phyloP scores from a whole-genome alignment of 2,329 filamentous ascomycete species.

The Tolypocladium album region DNA sequence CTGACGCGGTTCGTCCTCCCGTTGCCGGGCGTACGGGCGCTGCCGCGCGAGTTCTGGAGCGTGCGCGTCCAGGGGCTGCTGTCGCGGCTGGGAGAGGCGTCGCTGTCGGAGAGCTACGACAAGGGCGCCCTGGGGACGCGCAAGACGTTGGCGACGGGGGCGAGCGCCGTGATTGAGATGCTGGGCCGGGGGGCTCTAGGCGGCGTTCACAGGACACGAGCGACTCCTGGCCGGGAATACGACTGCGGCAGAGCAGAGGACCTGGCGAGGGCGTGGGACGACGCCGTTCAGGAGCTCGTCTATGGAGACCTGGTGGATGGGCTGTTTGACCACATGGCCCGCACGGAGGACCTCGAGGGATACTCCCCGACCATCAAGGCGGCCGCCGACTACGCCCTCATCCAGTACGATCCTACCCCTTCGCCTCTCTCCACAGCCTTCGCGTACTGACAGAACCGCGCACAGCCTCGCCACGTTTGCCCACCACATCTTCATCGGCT shows the following conservation, averaged over 20 bases:
- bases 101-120: conserved; percentile 73
- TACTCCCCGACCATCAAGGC: conserved; percentile 52
- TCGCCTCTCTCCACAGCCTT: not conserved
- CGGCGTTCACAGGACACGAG: conserved; percentile 25
- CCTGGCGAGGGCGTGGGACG: conserved; percentile 53
- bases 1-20: conserved; percentile 53
- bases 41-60: conserved; percentile 56
- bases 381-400: conserved; percentile 53
- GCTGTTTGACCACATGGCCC: conserved; percentile 48
- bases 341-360: conserved; percentile 51
- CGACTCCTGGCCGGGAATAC: conserved; percentile 27
- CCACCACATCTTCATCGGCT: conserved; percentile 62
- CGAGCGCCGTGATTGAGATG: conserved; percentile 59
- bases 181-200: conserved; percentile 55
- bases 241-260: conserved; percentile 49
- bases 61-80: conserved; percentile 50
- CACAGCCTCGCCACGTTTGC: conserved; percentile 59
- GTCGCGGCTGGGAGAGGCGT: conserved; percentile 50
- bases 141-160: conserved; percentile 64
- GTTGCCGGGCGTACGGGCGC: conserved; percentile 54
- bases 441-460: not conserved
- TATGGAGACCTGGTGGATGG: conserved; percentile 59
- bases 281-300: conserved; percentile 53
- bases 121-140: conserved; percentile 64
- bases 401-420: conserved; percentile 45